A percentile compares a stretch with the other conserved stretches of the same genome.
phyloP scores from a whole-genome alignment of 2,329 filamentous ascomycete species.

The Hypoxylon sp. region DNA sequence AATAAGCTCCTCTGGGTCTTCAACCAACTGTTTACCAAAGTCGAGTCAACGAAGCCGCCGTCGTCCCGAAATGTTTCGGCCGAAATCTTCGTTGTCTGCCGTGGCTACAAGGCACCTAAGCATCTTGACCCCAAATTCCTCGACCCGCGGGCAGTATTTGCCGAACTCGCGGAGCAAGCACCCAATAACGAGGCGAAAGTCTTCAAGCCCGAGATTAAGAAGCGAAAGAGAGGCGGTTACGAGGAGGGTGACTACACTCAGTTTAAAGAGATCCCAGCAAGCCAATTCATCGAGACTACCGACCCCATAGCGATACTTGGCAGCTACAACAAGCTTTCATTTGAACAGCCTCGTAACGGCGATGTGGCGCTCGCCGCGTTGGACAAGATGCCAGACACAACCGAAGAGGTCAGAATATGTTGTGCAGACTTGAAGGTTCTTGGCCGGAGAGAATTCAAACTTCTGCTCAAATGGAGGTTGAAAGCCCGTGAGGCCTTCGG shows the following conservation, averaged over 20 bases:
- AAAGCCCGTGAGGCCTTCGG: slow-evolving; percentile 92
- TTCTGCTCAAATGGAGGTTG: slow-evolving; percentile 88
- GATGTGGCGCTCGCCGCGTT: slow-evolving; percentile 90
- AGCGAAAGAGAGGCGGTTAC: slow-evolving; percentile 96
- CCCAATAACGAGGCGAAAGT: slow-evolving; percentile 98
- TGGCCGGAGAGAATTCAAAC: slow-evolving; percentile 93
- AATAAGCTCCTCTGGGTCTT: slow-evolving; percentile 97
- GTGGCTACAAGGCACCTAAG: slow-evolving; percentile 95
- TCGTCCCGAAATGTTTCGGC: slow-evolving; percentile 96
- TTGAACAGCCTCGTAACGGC: slow-evolving; percentile 81
- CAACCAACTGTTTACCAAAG: slow-evolving; percentile 94
- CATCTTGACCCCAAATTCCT: slow-evolving; percentile 92
- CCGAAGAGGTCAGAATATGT: slow-evolving; percentile 80
- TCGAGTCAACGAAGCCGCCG: slow-evolving; percentile 97
- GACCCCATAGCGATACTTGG: slow-evolving; percentile 95
- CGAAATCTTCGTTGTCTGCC: slow-evolving; percentile 98
- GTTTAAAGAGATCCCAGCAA: slow-evolving; percentile 88
- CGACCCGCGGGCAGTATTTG: slow-evolving; percentile 90
- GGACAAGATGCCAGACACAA: slow-evolving; percentile 87
- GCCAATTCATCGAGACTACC: slow-evolving; percentile 91
- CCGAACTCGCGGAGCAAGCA: slow-evolving; percentile 84
- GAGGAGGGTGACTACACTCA: slow-evolving; percentile 95
- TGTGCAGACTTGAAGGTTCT: slow-evolving; percentile 90
- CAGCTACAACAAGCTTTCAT: slow-evolving; percentile 84
- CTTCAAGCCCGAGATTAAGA: slow-evolving; percentile 97